Percentiles rank a stretch among this genome's conserved stretches.
phyloP scores from a whole-genome alignment of 257 asterid species.

The Ehretia macrophylla region DNA sequence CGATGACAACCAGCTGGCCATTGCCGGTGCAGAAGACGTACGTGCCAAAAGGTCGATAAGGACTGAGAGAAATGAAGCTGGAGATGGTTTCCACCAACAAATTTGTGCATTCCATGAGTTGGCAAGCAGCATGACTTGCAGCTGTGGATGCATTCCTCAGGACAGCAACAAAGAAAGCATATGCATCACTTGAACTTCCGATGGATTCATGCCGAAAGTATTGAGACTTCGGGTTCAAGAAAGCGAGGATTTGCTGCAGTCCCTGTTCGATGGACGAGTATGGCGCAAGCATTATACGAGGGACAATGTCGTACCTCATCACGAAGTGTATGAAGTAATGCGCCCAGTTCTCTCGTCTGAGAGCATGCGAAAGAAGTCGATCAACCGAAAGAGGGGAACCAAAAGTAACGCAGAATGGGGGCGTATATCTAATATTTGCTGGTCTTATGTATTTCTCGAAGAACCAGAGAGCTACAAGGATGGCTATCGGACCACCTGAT shows the following conservation, averaged over 20 bases:
- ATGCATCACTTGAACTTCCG: slow-evolving; percentile 19
- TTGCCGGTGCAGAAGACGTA: slow-evolving; percentile 53
- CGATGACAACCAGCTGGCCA: slow-evolving; percentile 55
- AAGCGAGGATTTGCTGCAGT: slow-evolving; percentile 41
- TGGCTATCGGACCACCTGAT: slow-evolving; percentile 68
- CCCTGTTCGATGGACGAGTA: slow-evolving; percentile 43
- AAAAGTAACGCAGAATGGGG: slow-evolving; percentile 67
- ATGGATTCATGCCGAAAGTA: slow-evolving; percentile 19
- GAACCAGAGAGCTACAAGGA: slow-evolving; percentile 74
- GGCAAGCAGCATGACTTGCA: slow-evolving; percentile 69
- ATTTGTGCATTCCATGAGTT: slow-evolving; percentile 77
- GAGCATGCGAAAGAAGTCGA: slow-evolving; percentile 66
- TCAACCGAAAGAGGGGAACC: slow-evolving; percentile 73
- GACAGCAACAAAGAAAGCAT: slow-evolving; percentile 42
- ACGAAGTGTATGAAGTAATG: slow-evolving; percentile 59
- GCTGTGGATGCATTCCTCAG: slow-evolving; percentile 56
- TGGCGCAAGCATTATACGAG: slow-evolving; percentile 72
- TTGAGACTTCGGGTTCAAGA: slow-evolving; percentile 42
- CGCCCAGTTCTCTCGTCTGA: slow-evolving; percentile 73
- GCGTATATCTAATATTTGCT: slow-evolving; percentile 7
- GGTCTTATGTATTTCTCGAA: slow-evolving; percentile 54
- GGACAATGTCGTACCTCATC: slow-evolving; percentile 62
- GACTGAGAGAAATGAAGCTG: slow-evolving; percentile 70
- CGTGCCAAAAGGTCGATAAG: slow-evolving; percentile 72
- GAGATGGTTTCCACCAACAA: slow-evolving; percentile 67